Evolutionary conservation across 352 stramenopile genomes (phyloP).

Genomic region (Globisporangium yorkense): DNA sequence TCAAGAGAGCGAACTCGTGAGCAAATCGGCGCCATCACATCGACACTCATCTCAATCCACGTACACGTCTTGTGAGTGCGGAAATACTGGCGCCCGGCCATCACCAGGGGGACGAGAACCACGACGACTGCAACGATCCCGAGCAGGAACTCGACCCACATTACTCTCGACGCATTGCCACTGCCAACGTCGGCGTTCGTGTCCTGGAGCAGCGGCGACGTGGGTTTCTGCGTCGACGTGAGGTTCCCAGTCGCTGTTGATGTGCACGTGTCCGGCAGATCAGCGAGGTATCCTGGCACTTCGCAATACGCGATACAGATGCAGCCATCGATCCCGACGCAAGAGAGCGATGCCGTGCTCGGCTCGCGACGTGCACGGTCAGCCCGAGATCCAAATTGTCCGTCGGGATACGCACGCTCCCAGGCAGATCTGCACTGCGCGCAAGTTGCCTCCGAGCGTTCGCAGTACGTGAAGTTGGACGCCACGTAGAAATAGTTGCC

Average conservation of each 20-base stretch:
- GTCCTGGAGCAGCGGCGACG: not conserved
- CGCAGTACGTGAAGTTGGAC: not conserved
- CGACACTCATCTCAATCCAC: not conserved
- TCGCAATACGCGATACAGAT: too few species aligned
- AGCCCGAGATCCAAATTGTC: not conserved
- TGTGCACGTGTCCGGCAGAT: not conserved
- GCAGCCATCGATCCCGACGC: too few species aligned
- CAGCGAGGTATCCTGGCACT: not conserved
- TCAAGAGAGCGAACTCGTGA: too few species aligned
- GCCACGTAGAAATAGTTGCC: not conserved
- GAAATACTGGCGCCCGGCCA: not conserved
- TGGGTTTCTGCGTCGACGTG: too few species aligned
- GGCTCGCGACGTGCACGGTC: not conserved
- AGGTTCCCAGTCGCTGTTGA: not conserved
- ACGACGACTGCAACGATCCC: not conserved
- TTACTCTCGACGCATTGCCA: not conserved
- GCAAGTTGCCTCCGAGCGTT: not conserved
- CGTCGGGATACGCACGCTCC: not conserved
- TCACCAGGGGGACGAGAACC: not conserved
- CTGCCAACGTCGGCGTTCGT: not conserved
- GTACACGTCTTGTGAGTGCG: not conserved
- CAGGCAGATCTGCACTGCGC: not conserved
- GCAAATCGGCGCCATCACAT: not conserved
- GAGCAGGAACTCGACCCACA: constrained; percentile 1
- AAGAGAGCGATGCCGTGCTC: not conserved